These are phyloP conservation scores for Acanthamoeba healyi DNA, from an alignment of 208 protist species.

Conservation along the genomic window DNA sequence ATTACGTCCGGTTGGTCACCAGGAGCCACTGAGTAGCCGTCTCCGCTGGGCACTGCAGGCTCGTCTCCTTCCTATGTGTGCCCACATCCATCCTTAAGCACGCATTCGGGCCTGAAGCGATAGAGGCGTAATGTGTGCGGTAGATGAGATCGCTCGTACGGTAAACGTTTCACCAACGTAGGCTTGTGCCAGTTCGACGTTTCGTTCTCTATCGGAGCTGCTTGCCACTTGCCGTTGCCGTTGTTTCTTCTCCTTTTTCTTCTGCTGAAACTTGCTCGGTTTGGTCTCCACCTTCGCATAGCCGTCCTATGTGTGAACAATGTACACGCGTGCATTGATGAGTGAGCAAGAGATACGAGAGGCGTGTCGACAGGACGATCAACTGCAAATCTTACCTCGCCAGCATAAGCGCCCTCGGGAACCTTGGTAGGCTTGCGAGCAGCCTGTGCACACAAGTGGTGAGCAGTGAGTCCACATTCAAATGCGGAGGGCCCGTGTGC, in stretches of 20 bases:
- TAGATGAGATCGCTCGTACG: not conserved
- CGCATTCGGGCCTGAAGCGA: not conserved
- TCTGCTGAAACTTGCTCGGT: not conserved
- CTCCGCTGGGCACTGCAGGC: not conserved
- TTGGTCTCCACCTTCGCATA: not conserved
- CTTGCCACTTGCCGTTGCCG: not conserved
- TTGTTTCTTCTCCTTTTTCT: not conserved
- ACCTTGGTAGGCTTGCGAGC: not conserved
- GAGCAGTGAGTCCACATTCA: not conserved
- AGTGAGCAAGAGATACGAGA: no score
- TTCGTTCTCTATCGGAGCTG: not conserved
- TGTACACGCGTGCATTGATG: no score
- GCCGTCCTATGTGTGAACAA: not conserved
- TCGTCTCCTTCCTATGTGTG: not conserved
- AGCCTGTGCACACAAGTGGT: not conserved
- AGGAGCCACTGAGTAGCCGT: not conserved
- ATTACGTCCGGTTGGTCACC: not conserved
- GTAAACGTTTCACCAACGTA: constrained; percentile 4
- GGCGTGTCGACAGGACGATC: not conserved
- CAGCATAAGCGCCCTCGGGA: not conserved
- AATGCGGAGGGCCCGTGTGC: no score
- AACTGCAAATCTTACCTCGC: not conserved
- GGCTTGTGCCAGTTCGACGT: not conserved
- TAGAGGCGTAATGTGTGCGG: not conserved
- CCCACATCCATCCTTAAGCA: not conserved